Conservation (phyloP, 2,329 filamentous ascomycete species). For the Ascochyta pisi region DNA sequence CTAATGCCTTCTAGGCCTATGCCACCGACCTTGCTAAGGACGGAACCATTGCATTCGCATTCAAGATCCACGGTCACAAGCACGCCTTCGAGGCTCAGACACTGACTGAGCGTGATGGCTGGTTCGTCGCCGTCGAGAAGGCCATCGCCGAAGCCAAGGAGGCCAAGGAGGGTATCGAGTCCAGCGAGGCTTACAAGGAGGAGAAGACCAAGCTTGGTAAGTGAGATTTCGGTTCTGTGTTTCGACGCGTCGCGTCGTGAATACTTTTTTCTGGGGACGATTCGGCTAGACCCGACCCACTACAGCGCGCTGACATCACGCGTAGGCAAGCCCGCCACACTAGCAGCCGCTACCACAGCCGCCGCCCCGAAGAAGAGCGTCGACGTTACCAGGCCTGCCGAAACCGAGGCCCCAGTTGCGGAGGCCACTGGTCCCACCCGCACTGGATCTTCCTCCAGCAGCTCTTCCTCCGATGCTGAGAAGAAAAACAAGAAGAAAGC, state of each 20-base stretch:
- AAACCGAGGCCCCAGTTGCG: slow-evolving; percentile 37
- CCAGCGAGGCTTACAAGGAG: slow-evolving; percentile 87
- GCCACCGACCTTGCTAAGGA: slow-evolving; percentile 76
- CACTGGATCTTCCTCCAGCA: slow-evolving; percentile 49
- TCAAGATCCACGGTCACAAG: slow-evolving; percentile 87
- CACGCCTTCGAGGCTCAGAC: slow-evolving; percentile 87
- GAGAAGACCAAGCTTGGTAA: slow-evolving; percentile 74
- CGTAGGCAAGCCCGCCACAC: slow-evolving; percentile 50
- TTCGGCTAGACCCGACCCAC: slow-evolving; percentile 45
- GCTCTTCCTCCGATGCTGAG: slow-evolving; percentile 55
- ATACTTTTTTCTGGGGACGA: slow-evolving; percentile 9
- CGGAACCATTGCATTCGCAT: slow-evolving; percentile 80
- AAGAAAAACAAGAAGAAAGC: slow-evolving; percentile 54
- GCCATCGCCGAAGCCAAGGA: slow-evolving; percentile 70
- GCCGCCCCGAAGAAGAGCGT: slow-evolving; percentile 56
- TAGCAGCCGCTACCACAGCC: slow-evolving; percentile 50
- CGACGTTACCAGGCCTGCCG: slow-evolving; percentile 51
- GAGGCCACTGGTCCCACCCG: slow-evolving; percentile 42
- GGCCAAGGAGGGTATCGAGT: slow-evolving; percentile 73
- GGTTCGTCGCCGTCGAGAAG: slow-evolving; percentile 83
- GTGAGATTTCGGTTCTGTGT: slow-evolving; percentile 38
- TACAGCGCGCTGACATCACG: slow-evolving; percentile 46
- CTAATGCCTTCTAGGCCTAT: slow-evolving; percentile 62
- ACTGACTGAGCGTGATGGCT: slow-evolving; percentile 70
- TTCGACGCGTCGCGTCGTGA: slow-evolving; percentile 29